Percentiles rank a stretch among this genome's conserved stretches.
Evolutionary conservation across 192 early-diverging fungal species (phyloP).

Genomic region (Haplosporangium gracile): DNA sequence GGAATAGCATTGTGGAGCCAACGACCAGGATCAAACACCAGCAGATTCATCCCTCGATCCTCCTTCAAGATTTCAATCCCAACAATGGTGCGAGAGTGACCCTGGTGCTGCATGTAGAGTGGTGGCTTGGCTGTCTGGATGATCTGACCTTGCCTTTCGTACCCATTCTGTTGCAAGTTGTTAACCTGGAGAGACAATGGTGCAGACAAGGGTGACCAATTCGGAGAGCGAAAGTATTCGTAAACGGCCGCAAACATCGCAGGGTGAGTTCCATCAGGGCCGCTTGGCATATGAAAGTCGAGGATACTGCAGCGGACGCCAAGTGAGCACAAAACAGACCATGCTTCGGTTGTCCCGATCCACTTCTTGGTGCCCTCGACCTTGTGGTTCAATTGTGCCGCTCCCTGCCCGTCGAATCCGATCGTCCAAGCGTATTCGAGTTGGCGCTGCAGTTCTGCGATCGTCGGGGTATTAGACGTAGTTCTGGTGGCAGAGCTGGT

Average conservation of each 20-base stretch:
- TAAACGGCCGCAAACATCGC: slow-evolving; percentile 67
- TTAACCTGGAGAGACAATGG: slow-evolving; percentile 11
- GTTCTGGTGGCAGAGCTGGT: neutral
- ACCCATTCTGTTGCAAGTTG: neutral
- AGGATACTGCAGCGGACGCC: slow-evolving; percentile 70
- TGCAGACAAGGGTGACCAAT: slow-evolving; percentile 34
- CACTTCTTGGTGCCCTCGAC: slow-evolving; percentile 72
- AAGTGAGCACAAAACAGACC: slow-evolving; percentile 69
- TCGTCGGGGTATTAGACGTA: slow-evolving; percentile 10
- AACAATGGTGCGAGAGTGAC: slow-evolving; percentile 76
- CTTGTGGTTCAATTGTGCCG: slow-evolving; percentile 64
- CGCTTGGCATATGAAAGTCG: slow-evolving; percentile 74
- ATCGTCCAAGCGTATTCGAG: slow-evolving; percentile 35
- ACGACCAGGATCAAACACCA: slow-evolving; percentile 76
- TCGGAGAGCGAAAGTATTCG: slow-evolving; percentile 64
- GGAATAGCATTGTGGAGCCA: slow-evolving; percentile 48
- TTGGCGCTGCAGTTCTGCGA: slow-evolving; percentile 32
- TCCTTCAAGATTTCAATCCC: slow-evolving; percentile 67
- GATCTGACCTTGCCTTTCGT: neutral
- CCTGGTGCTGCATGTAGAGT: slow-evolving; percentile 80
- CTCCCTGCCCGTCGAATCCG: slow-evolving; percentile 72
- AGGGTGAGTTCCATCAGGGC: slow-evolving; percentile 65
- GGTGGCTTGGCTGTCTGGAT: slow-evolving; percentile 68
- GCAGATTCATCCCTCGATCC: slow-evolving; percentile 55
- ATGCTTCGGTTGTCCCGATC: slow-evolving; percentile 82